Conservation (phyloP, 306 rosid species). For the Casuarina cunninghamiana region DNA sequence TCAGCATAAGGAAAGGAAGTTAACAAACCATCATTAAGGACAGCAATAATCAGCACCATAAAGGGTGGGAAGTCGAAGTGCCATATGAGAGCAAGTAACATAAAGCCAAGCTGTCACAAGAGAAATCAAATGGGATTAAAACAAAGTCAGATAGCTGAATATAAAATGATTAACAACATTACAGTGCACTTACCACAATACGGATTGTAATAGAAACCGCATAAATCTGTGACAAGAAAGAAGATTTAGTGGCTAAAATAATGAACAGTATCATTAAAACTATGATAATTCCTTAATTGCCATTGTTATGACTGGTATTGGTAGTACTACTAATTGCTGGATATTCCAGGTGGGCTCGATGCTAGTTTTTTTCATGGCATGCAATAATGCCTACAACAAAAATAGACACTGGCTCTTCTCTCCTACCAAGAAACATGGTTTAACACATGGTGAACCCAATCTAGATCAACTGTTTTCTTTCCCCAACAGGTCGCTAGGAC, state of each 20-base stretch:
- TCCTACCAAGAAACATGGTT: neutral
- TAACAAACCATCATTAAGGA: slow-evolving; percentile 76
- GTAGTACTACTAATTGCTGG: neutral
- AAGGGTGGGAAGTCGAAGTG: slow-evolving; percentile 90
- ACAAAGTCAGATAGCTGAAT: slow-evolving; percentile 9
- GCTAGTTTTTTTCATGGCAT: neutral
- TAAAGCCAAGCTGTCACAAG: slow-evolving; percentile 77
- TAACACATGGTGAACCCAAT: neutral
- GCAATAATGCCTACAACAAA: neutral
- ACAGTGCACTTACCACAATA: slow-evolving; percentile 60
- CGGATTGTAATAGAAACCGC: slow-evolving; percentile 93
- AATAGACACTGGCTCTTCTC: neutral
- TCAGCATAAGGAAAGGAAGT: neutral
- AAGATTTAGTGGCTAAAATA: slow-evolving; percentile 1
- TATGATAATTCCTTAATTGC: neutral
- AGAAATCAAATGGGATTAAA: slow-evolving; percentile 21
- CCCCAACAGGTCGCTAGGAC: neutral
- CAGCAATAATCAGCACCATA: slow-evolving; percentile 87
- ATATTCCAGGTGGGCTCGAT: neutral
- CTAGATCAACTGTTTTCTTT: neutral
- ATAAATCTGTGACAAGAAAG: slow-evolving; percentile 60
- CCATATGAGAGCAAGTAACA: slow-evolving; percentile 86
- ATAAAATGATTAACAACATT: neutral
- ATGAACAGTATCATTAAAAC: neutral
- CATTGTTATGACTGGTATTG: slow-evolving; percentile 4